Evolutionary conservation across 2,329 filamentous ascomycete genomes (phyloP).

Genomic region (Piedraia hortae): DNA sequence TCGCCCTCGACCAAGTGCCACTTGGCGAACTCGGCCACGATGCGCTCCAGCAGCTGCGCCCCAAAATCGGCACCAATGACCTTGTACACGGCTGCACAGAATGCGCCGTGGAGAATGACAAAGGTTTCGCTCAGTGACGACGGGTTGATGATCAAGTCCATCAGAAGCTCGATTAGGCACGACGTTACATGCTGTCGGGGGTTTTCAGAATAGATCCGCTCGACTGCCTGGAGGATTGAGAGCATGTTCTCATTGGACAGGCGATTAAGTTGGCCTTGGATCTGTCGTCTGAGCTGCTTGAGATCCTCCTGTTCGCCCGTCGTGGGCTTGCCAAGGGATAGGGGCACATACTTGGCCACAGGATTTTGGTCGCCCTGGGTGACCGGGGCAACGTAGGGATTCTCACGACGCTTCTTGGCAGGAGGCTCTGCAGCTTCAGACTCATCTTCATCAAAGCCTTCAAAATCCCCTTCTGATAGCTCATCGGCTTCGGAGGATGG

Average conservation of each 20-base stretch:
- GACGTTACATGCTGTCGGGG: constrained; percentile 74
- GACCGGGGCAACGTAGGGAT: constrained; percentile 62
- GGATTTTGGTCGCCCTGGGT: constrained; percentile 8
- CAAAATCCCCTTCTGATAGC: constrained; percentile 8
- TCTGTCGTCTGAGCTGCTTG: constrained; percentile 43
- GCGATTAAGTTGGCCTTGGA: constrained; percentile 75
- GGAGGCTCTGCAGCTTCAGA: constrained; percentile 9
- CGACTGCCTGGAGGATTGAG: constrained; percentile 56
- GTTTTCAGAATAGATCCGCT: constrained; percentile 57
- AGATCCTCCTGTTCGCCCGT: constrained; percentile 38
- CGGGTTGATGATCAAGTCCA: constrained; percentile 54
- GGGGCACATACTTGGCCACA: constrained; percentile 59
- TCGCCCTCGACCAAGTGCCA: constrained; percentile 5
- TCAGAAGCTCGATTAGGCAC: constrained; percentile 46
- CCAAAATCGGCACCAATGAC: constrained; percentile 71
- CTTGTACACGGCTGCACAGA: constrained; percentile 68
- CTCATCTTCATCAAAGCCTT: constrained; percentile 11
- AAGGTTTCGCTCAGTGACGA: constrained; percentile 66
- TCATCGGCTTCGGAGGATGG: constrained; percentile 13
- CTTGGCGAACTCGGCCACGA: constrained; percentile 47
- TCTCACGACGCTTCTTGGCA: constrained; percentile 34
- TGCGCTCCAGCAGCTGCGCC: constrained; percentile 53
- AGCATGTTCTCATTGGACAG: constrained; percentile 75
- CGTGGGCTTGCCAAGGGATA: constrained; percentile 41
- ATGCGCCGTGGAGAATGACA: constrained; percentile 69